phyloP scores from a whole-genome alignment of 106 monocot genomes.

The Dioscorea dumetorum region DNA sequence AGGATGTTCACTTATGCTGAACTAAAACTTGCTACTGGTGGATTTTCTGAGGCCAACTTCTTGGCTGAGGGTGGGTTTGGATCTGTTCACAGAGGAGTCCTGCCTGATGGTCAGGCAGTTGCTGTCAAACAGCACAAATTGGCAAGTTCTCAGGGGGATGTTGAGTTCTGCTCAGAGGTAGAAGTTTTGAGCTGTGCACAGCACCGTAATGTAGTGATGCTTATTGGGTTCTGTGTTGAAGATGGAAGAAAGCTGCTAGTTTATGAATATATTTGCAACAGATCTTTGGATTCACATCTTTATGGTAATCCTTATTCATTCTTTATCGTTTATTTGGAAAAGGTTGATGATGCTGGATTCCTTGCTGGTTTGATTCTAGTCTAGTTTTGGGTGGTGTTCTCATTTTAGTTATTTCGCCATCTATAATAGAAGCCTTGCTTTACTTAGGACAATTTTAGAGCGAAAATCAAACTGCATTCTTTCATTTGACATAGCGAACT shows the following conservation, averaged over 20 bases:
- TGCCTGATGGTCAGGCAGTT: constrained; percentile 74
- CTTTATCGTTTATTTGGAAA: background rate
- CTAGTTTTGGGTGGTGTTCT: too few relatives aligned
- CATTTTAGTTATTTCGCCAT: too few relatives aligned
- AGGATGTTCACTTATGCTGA: constrained; percentile 71
- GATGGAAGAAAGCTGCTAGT: constrained; percentile 68
- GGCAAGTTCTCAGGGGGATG: constrained; percentile 81
- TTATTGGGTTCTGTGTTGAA: constrained; percentile 86
- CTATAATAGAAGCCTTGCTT: too few relatives aligned
- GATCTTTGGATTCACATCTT: constrained; percentile 80
- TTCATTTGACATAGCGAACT: too few relatives aligned
- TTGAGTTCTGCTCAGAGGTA: constrained; percentile 86
- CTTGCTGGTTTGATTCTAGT: too few relatives aligned
- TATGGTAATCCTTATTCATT: constrained; percentile 45
- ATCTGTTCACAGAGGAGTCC: constrained; percentile 74
- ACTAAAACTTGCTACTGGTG: constrained; percentile 65
- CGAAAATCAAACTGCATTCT: too few relatives aligned
- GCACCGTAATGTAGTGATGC: constrained; percentile 86
- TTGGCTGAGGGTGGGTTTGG: constrained; percentile 95
- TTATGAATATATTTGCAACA: constrained; percentile 90
- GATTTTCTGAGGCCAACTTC: constrained; percentile 79
- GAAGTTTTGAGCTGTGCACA: constrained; percentile 93
- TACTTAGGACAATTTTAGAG: too few relatives aligned
- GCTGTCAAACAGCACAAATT: constrained; percentile 92
- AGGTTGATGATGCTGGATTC: too few relatives aligned